These are phyloP conservation scores for Conringia planisiliqua DNA, from an alignment of 345 rosid species.

Conservation along the genomic window DNA sequence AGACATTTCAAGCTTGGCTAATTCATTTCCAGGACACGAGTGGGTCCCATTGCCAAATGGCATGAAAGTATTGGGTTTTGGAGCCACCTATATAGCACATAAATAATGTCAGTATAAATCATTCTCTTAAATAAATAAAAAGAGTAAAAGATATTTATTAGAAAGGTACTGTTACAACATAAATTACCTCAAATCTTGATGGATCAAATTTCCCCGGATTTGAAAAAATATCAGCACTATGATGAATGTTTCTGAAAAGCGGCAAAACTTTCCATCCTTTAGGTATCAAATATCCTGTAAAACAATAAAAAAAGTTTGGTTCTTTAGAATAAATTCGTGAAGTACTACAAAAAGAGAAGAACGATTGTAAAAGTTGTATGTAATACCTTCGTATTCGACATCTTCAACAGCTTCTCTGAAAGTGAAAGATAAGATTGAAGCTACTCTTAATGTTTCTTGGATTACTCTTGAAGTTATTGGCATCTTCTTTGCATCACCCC, in stretches of 20 bases:
- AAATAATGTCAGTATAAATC: not conserved
- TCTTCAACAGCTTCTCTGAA: slow-evolving; percentile 92
- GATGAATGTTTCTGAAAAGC: slow-evolving; percentile 84
- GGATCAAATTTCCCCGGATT: slow-evolving; percentile 81
- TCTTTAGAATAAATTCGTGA: not conserved
- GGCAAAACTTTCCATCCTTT: slow-evolving; percentile 97
- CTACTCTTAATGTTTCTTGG: slow-evolving; percentile 78
- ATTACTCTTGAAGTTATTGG: slow-evolving; percentile 71
- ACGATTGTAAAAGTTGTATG: not conserved
- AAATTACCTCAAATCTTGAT: slow-evolving; percentile 74
- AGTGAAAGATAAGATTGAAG: slow-evolving; percentile 82
- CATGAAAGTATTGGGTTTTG: slow-evolving; percentile 79
- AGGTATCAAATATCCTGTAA: slow-evolving; percentile 77
- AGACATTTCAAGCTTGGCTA: slow-evolving; percentile 75
- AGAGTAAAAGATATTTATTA: not conserved
- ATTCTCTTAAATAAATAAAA: not conserved
- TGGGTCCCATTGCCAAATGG: slow-evolving; percentile 93
- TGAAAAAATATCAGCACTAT: slow-evolving; percentile 59
- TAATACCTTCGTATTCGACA: slow-evolving; percentile 75
- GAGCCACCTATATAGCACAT: slow-evolving; percentile 48
- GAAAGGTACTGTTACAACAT: not conserved
- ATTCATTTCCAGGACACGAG: slow-evolving; percentile 86
- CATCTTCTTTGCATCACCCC: slow-evolving; percentile 80
- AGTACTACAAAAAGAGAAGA: too few species aligned
- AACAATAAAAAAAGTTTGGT: not conserved